phyloP scores from a whole-genome alignment of 2,329 filamentous ascomycete genomes.

The Stachybotrys echinatus region DNA sequence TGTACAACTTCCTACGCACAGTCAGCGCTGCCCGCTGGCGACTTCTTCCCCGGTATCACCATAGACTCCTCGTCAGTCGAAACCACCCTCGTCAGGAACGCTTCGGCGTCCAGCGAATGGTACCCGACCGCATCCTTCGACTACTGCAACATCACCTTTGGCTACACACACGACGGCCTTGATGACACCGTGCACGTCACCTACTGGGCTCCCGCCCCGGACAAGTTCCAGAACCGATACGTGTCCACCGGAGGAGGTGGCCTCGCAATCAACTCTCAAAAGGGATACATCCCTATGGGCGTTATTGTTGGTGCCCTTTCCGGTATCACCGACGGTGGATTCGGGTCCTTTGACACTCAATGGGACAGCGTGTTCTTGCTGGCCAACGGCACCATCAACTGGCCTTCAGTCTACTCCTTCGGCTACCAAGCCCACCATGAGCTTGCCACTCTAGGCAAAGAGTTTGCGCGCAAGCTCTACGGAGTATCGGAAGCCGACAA shows the following conservation, averaged over 20 bases:
- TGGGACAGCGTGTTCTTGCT: conserved; percentile 29
- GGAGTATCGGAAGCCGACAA: conserved; percentile 17
- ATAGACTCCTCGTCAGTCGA: conserved; percentile 20
- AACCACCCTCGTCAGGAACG: conserved; percentile 24
- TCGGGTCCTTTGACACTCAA: conserved; percentile 37
- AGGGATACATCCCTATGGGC: conserved; percentile 27
- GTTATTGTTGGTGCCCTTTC: conserved; percentile 40
- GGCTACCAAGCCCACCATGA: conserved; percentile 31
- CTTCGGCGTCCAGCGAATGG: conserved; percentile 20
- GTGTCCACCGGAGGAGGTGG: conserved; percentile 41
- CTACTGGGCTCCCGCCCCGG: conserved; percentile 36
- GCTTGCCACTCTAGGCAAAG: conserved; percentile 34
- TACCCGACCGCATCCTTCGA: conserved; percentile 23
- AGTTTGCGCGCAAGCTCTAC: conserved; percentile 36
- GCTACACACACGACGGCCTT: conserved; percentile 35
- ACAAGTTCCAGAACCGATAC: conserved; percentile 38
- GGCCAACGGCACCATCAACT: conserved; percentile 32
- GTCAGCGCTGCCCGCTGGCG: neutral
- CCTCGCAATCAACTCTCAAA: conserved; percentile 34
- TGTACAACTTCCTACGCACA: neutral
- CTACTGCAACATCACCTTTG: conserved; percentile 42
- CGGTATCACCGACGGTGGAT: conserved; percentile 44
- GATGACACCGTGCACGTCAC: conserved; percentile 27
- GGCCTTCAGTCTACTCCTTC: conserved; percentile 28
- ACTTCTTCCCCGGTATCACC: conserved; percentile 15